Evolutionary conservation across 2,329 filamentous ascomycete species (phyloP).

Genomic region (Fusarium citri): DNA sequence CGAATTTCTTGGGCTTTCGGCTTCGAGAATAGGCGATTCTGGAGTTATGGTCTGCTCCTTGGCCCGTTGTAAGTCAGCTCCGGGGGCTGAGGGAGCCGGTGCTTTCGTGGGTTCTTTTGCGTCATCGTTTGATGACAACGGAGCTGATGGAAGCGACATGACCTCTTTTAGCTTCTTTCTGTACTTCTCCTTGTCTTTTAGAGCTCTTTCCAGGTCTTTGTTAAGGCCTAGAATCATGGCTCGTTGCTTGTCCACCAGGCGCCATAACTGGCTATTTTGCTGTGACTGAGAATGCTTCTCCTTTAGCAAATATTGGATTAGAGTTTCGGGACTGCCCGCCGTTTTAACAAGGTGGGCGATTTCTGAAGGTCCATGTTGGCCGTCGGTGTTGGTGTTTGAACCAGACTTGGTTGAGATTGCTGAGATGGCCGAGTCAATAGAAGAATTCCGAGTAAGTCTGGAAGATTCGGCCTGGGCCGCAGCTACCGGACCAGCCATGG

Average conservation of each 20-base stretch:
- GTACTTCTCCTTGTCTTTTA: slow-evolving; percentile 96
- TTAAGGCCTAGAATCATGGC: slow-evolving; percentile 94
- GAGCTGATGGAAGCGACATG: slow-evolving; percentile 56
- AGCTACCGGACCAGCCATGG: slow-evolving; percentile 62
- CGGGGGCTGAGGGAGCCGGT: slow-evolving; percentile 32
- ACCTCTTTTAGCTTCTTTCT: slow-evolving; percentile 88
- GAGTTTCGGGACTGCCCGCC: slow-evolving; percentile 88
- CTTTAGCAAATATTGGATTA: slow-evolving; percentile 87
- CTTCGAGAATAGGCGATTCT: slow-evolving; percentile 62
- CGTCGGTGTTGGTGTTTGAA: slow-evolving; percentile 68
- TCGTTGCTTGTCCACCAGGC: slow-evolving; percentile 94
- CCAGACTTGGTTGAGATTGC: slow-evolving; percentile 72
- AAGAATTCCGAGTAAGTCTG: slow-evolving; percentile 76
- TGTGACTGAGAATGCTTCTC: slow-evolving; percentile 90
- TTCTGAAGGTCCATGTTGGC: slow-evolving; percentile 73
- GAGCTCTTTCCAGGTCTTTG: slow-evolving; percentile 88
- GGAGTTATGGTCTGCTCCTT: slow-evolving; percentile 47
- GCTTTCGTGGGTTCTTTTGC: slow-evolving; percentile 19
- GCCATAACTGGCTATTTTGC: slow-evolving; percentile 94
- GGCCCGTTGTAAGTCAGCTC: slow-evolving; percentile 43
- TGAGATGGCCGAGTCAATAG: slow-evolving; percentile 94
- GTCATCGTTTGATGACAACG: slow-evolving; percentile 43
- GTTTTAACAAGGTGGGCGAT: slow-evolving; percentile 82
- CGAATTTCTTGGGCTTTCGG: slow-evolving; percentile 64
- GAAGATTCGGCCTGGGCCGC: slow-evolving; percentile 55